Evolutionary conservation across 441 rosid species (phyloP), one percentile per base, ranked within the genome.

Genomic region (Geranium incanum): DNA sequence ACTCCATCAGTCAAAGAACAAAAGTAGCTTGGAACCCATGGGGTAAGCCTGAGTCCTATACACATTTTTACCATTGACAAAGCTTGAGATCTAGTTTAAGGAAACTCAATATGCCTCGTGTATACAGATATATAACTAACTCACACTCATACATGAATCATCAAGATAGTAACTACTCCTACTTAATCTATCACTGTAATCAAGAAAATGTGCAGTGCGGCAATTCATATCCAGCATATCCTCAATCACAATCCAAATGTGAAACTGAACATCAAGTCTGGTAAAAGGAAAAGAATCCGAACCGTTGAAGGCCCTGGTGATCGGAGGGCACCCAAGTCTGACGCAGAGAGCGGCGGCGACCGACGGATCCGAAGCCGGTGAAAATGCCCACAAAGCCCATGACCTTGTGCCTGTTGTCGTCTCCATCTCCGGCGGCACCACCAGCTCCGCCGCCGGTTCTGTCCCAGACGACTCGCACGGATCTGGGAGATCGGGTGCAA

Each of bases 321-420:
- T 90, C 90, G 68, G 95, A 84, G 48, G 99, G 97, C 93, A 92
- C 80, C 97, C 97, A 92, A 0, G 97, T 92, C 79, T 74, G 83
- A 84, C 97, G 81, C 71, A 94, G 83, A 2, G 99, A 88, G 70
- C 74, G 79, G 73, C 99, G 84, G 52, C 97, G 83, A 13, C 86
- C 93, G 1, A 75, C 15, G 0, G 97, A 89, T 16, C 75, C 80
- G 75, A 92, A 92, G 45, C 97, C 97, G 28, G 99, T 92, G 74
- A 90, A 94, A 59, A 94, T 89, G 39, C 97, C 99, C 11, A 92
- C 96, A 71, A 94, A 88, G 2, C 89, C 97, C 93, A 90, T 86
- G 23, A 90, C 97, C 78, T 87, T 84, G 21, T 77, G 94, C 43
- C 43, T 39, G 8, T 39, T 39, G 6, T 7, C 43, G 43, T 39